phyloP scores from a whole-genome alignment of 176 grass and related monocot species.

The Panicum miliaceum region DNA sequence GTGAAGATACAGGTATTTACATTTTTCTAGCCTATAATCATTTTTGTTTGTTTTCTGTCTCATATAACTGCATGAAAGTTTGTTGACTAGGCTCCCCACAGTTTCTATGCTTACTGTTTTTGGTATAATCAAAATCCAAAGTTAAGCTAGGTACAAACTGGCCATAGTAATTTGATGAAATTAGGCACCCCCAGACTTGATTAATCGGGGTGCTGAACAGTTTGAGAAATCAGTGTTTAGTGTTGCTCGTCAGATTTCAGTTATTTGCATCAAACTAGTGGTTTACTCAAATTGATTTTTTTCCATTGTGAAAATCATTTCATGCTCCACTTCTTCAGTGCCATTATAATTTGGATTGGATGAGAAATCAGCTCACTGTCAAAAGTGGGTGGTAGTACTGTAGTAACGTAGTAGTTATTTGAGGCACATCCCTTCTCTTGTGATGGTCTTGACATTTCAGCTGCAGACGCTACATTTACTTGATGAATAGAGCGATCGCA shows the following conservation, averaged over 20 bases:
- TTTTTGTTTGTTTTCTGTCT: slow-evolving; percentile 1
- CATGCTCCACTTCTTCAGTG: neutral
- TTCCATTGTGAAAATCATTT: slow-evolving; percentile 1
- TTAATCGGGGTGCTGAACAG: neutral
- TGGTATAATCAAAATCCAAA: neutral
- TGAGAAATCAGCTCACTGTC: neutral
- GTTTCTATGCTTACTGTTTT: neutral
- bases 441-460: slow-evolving; percentile 11
- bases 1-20: slow-evolving; percentile 93
- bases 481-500: neutral
- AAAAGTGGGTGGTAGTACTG: neutral
- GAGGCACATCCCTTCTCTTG: neutral
- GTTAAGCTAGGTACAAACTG: neutral
- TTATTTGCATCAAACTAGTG: neutral
- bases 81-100: neutral
- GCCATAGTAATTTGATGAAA: neutral
- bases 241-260: slow-evolving; percentile 2
- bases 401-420: neutral
- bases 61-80: neutral
- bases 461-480: neutral
- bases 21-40: neutral
- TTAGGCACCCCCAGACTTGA: neutral
- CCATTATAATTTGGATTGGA: neutral
- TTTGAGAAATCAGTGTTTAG: neutral
- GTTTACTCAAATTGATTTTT: neutral